phyloP scores from a whole-genome alignment of 371 early-diverging fungal species.

The Mortierella sp. region DNA sequence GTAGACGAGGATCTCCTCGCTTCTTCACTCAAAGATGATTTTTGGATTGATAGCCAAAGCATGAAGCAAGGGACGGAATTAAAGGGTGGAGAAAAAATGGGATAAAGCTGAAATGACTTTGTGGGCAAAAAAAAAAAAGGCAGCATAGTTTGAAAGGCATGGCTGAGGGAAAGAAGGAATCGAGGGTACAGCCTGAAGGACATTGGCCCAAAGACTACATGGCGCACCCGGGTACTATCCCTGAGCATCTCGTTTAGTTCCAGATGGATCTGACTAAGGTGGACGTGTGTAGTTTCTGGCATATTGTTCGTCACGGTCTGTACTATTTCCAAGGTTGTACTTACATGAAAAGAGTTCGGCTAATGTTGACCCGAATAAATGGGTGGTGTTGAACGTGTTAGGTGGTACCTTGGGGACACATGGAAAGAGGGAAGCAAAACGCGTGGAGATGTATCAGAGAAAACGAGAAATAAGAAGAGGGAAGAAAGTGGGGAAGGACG shows the following conservation, averaged over 20 bases:
- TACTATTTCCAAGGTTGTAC: not conserved
- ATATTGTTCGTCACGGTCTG: not conserved
- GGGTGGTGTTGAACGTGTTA: not conserved
- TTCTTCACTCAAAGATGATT: not conserved
- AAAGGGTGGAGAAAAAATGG: not conserved
- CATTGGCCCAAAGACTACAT: not conserved
- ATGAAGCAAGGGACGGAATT: not conserved
- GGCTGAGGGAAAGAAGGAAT: not conserved
- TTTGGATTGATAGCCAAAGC: not conserved
- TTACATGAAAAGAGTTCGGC: not conserved
- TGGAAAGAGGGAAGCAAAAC: not conserved
- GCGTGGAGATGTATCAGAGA: not conserved
- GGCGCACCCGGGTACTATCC: not conserved
- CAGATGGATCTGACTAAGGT: not conserved
- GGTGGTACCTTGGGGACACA: not conserved
- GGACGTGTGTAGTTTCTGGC: not conserved
- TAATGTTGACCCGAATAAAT: not conserved
- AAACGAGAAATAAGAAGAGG: not conserved
- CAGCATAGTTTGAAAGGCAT: not conserved
- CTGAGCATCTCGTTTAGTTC: not conserved
- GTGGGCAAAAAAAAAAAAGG: slow-evolving; percentile 4
- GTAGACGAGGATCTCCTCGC: slow-evolving; percentile 7
- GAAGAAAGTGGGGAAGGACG: not conserved
- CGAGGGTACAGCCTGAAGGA: not conserved
- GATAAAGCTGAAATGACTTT: not conserved